Conservation (phyloP, 148 eudicot species). For the Diospyros kaki region DNA sequence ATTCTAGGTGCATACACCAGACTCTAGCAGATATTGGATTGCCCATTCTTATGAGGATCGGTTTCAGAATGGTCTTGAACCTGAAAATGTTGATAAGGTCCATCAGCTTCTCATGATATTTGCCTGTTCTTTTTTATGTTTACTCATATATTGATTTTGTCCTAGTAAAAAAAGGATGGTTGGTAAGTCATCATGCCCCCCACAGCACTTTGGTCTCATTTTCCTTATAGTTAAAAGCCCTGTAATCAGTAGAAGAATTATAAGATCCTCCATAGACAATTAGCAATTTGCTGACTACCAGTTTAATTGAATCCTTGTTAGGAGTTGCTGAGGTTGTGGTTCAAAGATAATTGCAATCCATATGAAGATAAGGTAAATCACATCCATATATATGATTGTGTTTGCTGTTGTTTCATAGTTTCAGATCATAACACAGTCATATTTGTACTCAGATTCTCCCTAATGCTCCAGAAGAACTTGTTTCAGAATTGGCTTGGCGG, state of each 20-base stretch:
- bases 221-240: background rate
- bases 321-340: slow-evolving; percentile 99
- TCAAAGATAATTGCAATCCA: slow-evolving; percentile 84
- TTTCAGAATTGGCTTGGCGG: slow-evolving; percentile 93
- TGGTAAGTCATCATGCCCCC: background rate
- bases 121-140: background rate
- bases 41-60: slow-evolving; percentile 70
- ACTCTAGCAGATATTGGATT: slow-evolving; percentile 98
- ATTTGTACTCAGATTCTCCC: slow-evolving; percentile 63
- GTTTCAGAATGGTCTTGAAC: slow-evolving; percentile 71
- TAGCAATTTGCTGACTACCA: slow-evolving; percentile 9
- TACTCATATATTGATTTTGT: slow-evolving; percentile 1
- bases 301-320: slow-evolving; percentile 23
- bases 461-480: slow-evolving; percentile 90
- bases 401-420: background rate
- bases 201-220: background rate
- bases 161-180: background rate
- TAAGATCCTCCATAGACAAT: background rate
- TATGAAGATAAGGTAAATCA: slow-evolving; percentile 75
- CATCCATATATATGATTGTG: background rate
- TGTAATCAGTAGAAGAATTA: background rate
- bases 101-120: background rate
- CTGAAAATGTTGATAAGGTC: slow-evolving; percentile 95
- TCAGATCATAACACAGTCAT: background rate
- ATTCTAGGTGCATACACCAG: slow-evolving; percentile 91